Conservation (phyloP, 345 rosid genomes). For the Atalantia buxifolia region DNA sequence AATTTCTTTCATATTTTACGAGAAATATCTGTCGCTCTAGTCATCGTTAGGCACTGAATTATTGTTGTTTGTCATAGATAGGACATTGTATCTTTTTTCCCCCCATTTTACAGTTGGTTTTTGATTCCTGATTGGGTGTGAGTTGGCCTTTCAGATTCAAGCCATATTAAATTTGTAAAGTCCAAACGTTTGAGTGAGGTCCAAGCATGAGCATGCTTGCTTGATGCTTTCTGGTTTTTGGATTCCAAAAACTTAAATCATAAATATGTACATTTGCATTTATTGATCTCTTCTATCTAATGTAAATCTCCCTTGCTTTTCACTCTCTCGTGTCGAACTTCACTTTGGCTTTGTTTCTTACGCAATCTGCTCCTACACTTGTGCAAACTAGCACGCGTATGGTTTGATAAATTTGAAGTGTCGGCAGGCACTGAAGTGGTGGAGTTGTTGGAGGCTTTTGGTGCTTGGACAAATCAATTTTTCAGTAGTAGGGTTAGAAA, state of each 20-base stretch:
- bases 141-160: slow-evolving; percentile 31
- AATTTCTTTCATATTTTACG: slow-evolving; percentile 4
- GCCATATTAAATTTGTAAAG: slow-evolving; percentile 34
- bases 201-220: slow-evolving; percentile 15
- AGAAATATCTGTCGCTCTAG: slow-evolving; percentile 10
- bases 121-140: slow-evolving; percentile 33
- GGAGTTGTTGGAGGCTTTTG: neutral
- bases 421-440: slow-evolving; percentile 19
- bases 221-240: neutral
- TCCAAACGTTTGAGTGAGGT: slow-evolving; percentile 22
- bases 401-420: slow-evolving; percentile 10
- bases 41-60: slow-evolving; percentile 24
- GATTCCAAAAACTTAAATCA: slow-evolving; percentile 1
- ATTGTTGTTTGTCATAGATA: slow-evolving; percentile 28
- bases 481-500: neutral
- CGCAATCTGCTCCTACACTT: neutral
- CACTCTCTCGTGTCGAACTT: neutral
- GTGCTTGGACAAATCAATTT: neutral
- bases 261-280: slow-evolving; percentile 9
- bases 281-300: neutral
- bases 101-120: neutral
- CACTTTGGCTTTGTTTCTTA: neutral
- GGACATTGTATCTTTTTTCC: slow-evolving; percentile 10
- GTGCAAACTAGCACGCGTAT: neutral
- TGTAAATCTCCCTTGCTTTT: neutral